Percentiles rank a stretch among this genome's conserved stretches.
These are phyloP conservation scores for Cairneyella variabilis DNA, from an alignment of 495 filamentous ascomycete genomes.

Conservation along the genomic window DNA sequence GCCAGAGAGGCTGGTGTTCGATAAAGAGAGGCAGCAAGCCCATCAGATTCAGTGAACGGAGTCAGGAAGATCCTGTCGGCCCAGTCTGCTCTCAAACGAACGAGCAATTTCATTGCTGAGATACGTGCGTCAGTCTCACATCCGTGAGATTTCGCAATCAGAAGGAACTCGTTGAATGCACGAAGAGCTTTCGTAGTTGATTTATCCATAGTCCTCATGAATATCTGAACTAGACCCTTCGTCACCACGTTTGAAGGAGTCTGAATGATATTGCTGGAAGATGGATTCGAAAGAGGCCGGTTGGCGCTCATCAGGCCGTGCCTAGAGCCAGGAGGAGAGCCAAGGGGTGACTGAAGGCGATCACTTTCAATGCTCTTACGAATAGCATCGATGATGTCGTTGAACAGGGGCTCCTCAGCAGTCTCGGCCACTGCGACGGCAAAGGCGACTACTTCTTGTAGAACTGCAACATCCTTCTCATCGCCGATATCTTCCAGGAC, in stretches of 20 bases:
- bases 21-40: conserved; percentile 65
- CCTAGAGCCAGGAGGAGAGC: conserved; percentile 22
- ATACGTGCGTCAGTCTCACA: conserved; percentile 67
- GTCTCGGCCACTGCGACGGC: conserved; percentile 44
- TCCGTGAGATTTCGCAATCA: conserved; percentile 50
- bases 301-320: conserved; percentile 9
- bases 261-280: conserved; percentile 24
- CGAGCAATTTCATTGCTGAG: conserved; percentile 77
- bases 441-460: conserved; percentile 48
- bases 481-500: conserved; percentile 46
- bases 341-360: conserved; percentile 32
- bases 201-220: conserved; percentile 54
- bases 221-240: conserved; percentile 54
- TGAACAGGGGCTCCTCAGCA: conserved; percentile 46
- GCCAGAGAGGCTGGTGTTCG: conserved; percentile 56
- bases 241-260: conserved; percentile 52
- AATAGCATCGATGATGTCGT: conserved; percentile 46
- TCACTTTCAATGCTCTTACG: conserved; percentile 37
- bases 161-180: conserved; percentile 51
- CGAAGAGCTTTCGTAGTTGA: conserved; percentile 47
- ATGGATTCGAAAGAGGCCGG: conserved; percentile 4
- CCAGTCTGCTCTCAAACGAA: conserved; percentile 78
- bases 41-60: conserved; percentile 60
- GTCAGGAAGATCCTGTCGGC: conserved; percentile 67
- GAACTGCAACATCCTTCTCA: conserved; percentile 48